Base-by-base conservation (phyloP, 2,329 filamentous ascomycete genomes). In the Tolypocladium paradoxum region DNA sequence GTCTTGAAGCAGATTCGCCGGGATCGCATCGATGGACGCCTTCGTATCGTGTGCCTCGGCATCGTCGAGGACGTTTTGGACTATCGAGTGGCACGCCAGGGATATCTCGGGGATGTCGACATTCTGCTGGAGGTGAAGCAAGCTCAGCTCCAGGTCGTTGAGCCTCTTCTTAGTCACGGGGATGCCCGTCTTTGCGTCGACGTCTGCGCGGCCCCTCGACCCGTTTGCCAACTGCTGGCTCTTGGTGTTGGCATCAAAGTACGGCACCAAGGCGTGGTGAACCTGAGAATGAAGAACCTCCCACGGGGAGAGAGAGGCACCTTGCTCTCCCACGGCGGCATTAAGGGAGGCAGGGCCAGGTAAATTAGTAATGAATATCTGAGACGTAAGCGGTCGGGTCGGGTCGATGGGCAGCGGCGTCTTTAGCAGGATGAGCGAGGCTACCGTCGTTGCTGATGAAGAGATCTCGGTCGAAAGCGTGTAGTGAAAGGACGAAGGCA, bases 131-230 rank as follows among this genome's bases (percentile, higher is more conserved):
- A 99, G 77, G 65, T 99, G 92, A 54, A 90, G 79, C 63, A 99
- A 75, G 60, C 87, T 93, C 61, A 96, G 78, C 68, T 96, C 91
- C 60, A 99, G 73, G 68, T 99, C 95, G 50, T 92, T 93, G 68
- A 97, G 85, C 65, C 90, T 89, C 80, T 96, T 96, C 77, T 96
- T 96, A 22, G 93, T 92, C n/a, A 92, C 90, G 18, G 93, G 90
- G 57, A 99, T 91, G 55, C 93, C 93, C 20, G 90, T 95, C 74
- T 95, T 95, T 46, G 88, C 84, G 65, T 97, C 93, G 50, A 88
- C 84, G 64, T 97, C 91, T 22, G 87, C 82, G 63, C 90, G 84
- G 58, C 83, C 84, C 65, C 88, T 85, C 52, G 77, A 74, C 18
- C 83, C 82, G 64, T 80, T 81, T 54, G 74, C 73, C 50, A 81